Evolutionary conservation across 2,329 filamentous ascomycete genomes (phyloP), one percentile per base, ranked within the genome.

Genomic region (Colletotrichum destructivum): DNA sequence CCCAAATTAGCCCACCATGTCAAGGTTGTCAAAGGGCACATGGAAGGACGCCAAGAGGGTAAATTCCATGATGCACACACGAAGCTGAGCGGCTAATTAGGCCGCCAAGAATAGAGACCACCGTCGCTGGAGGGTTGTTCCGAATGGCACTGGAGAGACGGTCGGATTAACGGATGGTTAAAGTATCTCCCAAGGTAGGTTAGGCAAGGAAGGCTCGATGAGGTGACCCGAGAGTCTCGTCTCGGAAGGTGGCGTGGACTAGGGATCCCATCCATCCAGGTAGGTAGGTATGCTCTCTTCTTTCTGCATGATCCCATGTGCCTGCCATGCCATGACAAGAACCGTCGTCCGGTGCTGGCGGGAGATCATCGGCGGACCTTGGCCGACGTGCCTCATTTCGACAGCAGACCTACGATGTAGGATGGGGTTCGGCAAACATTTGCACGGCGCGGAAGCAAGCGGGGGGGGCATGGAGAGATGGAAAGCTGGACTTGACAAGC

Each of bases 1-100:
- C 67, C 70, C 72, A 74, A 77, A 76, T 80, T 80, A 79, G 77
- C 77, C 78, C 77, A 73, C 21, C 12, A 46, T 68, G n/a, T n/a
- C 31, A 12, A 42, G 31, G 38, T 40, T 52, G 55, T 11, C 21
- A 40, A 47, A 60, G 66, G 66, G 69, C 69, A 65, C 63, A 69
- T 71, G 55, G 46, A 40, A 35, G 35, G 55, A 67, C 52, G 69
- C 31, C 23, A 56, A 40, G 44, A 59, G 67, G 69, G 68, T 65
- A 69, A 74, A 77, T 72, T 69, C n/a, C 18, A 59, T 74, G 76
- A 72, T 55, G 35, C 49, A 56, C 18, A 18, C 35, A 18, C 35
- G 40, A n/a, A 57, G 26, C 26, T 62, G 71, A 70, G 72, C 72
- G 72, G 72, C 65, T 74, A 74, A 74, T 73, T 59, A 65, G 60